These are phyloP conservation scores for Moelleriella libera DNA, from an alignment of 2,329 filamentous ascomycete genomes.

Conservation along the genomic window DNA sequence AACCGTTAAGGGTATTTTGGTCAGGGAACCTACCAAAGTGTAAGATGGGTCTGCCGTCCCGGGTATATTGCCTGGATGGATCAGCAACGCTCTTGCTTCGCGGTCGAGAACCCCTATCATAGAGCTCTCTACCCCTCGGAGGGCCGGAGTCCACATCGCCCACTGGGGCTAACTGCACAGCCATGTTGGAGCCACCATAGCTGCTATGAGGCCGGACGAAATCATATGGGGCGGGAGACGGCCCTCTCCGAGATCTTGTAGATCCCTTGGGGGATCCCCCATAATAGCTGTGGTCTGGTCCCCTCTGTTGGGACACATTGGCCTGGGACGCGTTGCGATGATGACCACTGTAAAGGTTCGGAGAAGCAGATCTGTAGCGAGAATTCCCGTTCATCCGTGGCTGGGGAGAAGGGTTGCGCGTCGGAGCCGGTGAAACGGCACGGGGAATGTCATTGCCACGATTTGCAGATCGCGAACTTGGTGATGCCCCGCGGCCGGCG, in stretches of 20 bases:
- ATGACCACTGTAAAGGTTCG: slow-evolving; percentile 44
- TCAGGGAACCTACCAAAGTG: slow-evolving; percentile 68
- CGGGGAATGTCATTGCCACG: slow-evolving; percentile 44
- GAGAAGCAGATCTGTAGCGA: slow-evolving; percentile 39
- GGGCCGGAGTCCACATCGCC: slow-evolving; percentile 46
- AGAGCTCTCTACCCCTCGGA: slow-evolving; percentile 35
- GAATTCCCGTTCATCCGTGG: slow-evolving; percentile 37
- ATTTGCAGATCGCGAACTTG: slow-evolving; percentile 41
- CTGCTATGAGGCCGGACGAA: slow-evolving; percentile 36
- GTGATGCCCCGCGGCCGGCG: slow-evolving; percentile 16
- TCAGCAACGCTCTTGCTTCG: slow-evolving; percentile 82
- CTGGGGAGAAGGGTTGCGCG: slow-evolving; percentile 48
- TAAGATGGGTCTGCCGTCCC: slow-evolving; percentile 74
- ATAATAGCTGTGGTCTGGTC: slow-evolving; percentile 36
- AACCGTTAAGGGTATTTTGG: slow-evolving; percentile 8
- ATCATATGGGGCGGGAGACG: slow-evolving; percentile 35
- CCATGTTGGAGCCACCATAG: slow-evolving; percentile 41
- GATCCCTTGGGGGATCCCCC: slow-evolving; percentile 36
- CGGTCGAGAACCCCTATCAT: slow-evolving; percentile 38
- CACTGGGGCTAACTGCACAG: slow-evolving; percentile 49
- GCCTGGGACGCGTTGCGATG: slow-evolving; percentile 22
- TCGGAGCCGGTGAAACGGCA: slow-evolving; percentile 53
- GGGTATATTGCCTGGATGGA: slow-evolving; percentile 64
- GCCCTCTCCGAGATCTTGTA: slow-evolving; percentile 26
- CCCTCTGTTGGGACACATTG: slow-evolving; percentile 26